Base-by-base conservation (phyloP, 805 yeast genomes). In the Kuraishia hungarica region DNA sequence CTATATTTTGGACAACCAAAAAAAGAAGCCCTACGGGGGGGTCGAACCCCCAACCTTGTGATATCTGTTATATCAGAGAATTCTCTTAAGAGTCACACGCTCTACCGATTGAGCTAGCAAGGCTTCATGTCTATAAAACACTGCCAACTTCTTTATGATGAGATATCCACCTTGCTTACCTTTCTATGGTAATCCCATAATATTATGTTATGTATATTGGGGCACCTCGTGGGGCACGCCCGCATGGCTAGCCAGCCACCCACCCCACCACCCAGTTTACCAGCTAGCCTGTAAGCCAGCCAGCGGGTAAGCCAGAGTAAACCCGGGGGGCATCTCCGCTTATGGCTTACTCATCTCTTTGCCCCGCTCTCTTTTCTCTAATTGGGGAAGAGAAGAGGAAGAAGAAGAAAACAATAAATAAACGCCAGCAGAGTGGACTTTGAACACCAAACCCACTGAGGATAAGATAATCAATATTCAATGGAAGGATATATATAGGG, bases 1-100 rank as follows among this genome's bases (percentile, higher is more conserved):
- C n/a, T n/a, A n/a, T n/a, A n/a, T n/a, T n/a, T n/a, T n/a, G n/a
- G n/a, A n/a, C n/a, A 17, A 5, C 13, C 5, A 22, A 20, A 21
- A 47, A 47, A 47, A n/a, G 24, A 47, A 47, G 49, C 49, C 49
- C 49, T 21, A 47, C 49, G 49, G 49, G 49, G 49, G 49, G 49
- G 49, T 47, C 49, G 49, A 47, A 47, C 49, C 49, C 49, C 49
- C 49, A 47, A 47, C 49, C 49, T 47, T 47, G 49, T 47, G 49
- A 47, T 47, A 47, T 47, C 49, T 47, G 43, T 35, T 35, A 35
- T 35, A 7, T 17, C 5, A 17, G 11, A 17, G 43, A 10, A 13
- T 47, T 47, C 24, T 47, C 22, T 21, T 47, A 47, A 47, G 49
- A 47, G 49, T 47, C 49, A 47, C 49, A 47, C 49, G 49, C 49